phyloP scores from a whole-genome alignment of 139 green algal genomes.

The Choricystis sp. region DNA sequence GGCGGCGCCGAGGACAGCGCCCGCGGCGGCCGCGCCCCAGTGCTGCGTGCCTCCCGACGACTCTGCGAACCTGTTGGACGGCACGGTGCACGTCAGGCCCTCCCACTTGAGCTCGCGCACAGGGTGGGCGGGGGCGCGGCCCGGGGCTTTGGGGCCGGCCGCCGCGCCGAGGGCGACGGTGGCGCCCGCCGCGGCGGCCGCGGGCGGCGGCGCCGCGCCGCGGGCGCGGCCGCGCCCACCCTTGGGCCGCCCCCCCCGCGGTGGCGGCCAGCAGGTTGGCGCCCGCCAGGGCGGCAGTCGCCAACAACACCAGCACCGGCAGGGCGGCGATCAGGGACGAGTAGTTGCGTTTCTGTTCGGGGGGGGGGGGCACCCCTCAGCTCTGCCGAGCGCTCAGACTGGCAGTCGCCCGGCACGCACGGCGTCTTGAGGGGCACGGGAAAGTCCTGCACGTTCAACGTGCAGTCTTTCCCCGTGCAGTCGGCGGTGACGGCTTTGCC shows the following conservation, averaged over 20 bases:
- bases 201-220: too few relatives aligned
- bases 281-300: constrained; percentile 10
- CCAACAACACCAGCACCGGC: constrained; percentile 21
- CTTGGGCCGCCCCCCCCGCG: neutral
- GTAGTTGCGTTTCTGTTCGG: constrained; percentile 11
- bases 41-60: neutral
- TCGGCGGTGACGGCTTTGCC: constrained; percentile 7
- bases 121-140: neutral
- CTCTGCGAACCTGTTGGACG: neutral
- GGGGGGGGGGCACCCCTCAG: neutral
- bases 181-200: neutral
- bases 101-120: constrained; percentile 9
- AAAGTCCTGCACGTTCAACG: constrained; percentile 24
- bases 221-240: constrained; percentile 4
- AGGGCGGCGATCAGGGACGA: constrained; percentile 23
- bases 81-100: constrained; percentile 7
- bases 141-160: neutral
- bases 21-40: too few relatives aligned
- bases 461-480: constrained; percentile 16
- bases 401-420: constrained; percentile 15
- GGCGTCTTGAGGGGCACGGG: constrained; percentile 15
- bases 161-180: neutral
- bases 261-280: constrained; percentile 7
- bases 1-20: neutral
- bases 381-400: constrained; percentile 3